Conservation (phyloP, 148 eudicot genomes). For the Cornus suecica region DNA sequence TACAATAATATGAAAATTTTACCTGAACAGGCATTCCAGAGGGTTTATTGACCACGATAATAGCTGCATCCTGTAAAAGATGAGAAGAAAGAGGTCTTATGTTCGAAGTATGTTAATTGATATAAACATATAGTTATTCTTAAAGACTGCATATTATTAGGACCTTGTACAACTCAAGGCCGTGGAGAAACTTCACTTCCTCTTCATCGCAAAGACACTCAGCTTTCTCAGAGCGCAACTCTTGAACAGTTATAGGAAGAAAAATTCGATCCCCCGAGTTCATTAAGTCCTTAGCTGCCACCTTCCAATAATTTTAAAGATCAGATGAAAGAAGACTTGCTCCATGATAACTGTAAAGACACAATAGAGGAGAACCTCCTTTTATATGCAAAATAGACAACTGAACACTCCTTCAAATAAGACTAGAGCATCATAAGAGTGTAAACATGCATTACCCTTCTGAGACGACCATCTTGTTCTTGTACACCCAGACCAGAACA, state of each 20-base stretch:
- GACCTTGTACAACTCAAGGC: constrained; percentile 90
- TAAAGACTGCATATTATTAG: neutral
- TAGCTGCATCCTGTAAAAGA: constrained; percentile 64
- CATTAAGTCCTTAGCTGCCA: constrained; percentile 78
- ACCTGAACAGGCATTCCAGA: constrained; percentile 98
- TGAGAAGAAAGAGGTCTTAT: neutral
- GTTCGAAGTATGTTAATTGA: neutral
- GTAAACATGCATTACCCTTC: constrained; percentile 53
- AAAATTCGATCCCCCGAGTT: constrained; percentile 60
- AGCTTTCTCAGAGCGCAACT: constrained; percentile 32
- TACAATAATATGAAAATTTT: neutral
- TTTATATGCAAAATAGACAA: neutral
- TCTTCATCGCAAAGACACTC: constrained; percentile 42
- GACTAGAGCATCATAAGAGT: neutral
- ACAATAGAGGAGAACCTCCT: neutral
- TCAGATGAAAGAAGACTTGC: neutral
- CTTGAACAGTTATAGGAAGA: constrained; percentile 70
- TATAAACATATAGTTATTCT: neutral
- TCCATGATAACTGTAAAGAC: neutral
- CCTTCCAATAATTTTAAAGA: constrained; percentile 37
- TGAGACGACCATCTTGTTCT: constrained; percentile 33
- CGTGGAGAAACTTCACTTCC: constrained; percentile 54
- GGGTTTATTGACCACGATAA: constrained; percentile 90
- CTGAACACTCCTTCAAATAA: neutral
- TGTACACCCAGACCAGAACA: constrained; percentile 19